Evolutionary conservation across 805 yeast genomes (phyloP), one percentile per base, ranked within the genome.

Genomic region (Kazachstania viticola): DNA sequence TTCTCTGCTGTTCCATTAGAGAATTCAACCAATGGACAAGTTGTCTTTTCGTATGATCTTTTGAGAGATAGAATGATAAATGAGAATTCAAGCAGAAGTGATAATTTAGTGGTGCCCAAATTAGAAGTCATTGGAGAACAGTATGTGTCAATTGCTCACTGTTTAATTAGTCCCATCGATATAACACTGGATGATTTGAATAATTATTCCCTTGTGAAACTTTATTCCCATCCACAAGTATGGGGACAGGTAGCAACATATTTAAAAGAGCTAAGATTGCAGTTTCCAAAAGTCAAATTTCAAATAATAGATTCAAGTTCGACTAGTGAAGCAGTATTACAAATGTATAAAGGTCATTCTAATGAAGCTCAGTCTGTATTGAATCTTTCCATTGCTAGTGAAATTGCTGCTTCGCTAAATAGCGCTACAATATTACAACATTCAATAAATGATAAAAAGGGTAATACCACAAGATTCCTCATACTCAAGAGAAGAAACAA

Each of bases 211-310:
- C 51, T 64, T 11, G 67, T 85, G 31, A 69, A 65, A 21, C 68
- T 88, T 14, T 82, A 81, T 58, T 81, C 95, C 3, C 98, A 88
- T 56, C 96, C 98, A 2, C 98, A 88, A 54, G 98, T 87, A 0
- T 88, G 98, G 98, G 93, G 95, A 8, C 98, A 88, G 52, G 77
- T 82, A 30, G 61, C 67, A 3, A 52, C 60, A 15, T 91, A 81
- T 60, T 50, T 80, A 26, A 49, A 61, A 11, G 31, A 37, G 40
- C 39, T 61, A 49, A 36, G 48, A 25, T 34, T 50, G 11, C 49
- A 47, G 28, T 54, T 60, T 24, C 56, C 59, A 12, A 26, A 32
- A 3, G 39, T 41, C 3, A 45, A 53, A 15, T 61, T 69, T 21
- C 67, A 65, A 31, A 65, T 58, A 37, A 62, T 79, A 13, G 95